Conservation (phyloP, 1,284 basidiomycete species). For the Ustilago curta region DNA sequence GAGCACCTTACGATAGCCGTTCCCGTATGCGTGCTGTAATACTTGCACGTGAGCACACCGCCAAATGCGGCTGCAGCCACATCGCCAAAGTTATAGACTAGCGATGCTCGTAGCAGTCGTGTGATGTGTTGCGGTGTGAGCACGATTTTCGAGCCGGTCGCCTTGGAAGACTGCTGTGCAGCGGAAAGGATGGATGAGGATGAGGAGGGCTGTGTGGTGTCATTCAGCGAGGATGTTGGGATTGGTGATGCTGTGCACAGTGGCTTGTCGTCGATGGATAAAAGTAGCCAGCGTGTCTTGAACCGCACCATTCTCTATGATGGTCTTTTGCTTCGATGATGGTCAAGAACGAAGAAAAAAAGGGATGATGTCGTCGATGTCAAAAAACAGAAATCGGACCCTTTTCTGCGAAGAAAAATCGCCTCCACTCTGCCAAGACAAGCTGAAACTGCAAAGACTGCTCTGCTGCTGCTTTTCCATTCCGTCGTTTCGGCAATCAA, state of each 20-base stretch:
- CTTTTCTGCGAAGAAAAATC: conserved; percentile 21
- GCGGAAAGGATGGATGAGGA: conserved; percentile 18
- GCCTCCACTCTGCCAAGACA: conserved; percentile 17
- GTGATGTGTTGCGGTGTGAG: conserved; percentile 45
- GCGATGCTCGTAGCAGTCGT: conserved; percentile 37
- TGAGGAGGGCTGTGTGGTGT: conserved; percentile 1
- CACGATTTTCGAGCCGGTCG: neutral
- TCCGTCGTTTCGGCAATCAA: conserved; percentile 22
- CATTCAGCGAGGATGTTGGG: conserved; percentile 1
- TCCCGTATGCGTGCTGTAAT: conserved; percentile 51
- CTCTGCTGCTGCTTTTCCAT: neutral
- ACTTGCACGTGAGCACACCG: conserved; percentile 46
- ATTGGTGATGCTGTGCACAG: conserved; percentile 19
- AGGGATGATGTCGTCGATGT: neutral
- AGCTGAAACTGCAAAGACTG: neutral
- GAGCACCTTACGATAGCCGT: conserved; percentile 53
- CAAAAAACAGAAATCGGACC: conserved; percentile 13
- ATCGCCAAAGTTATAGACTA: conserved; percentile 50
- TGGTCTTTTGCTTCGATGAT: neutral
- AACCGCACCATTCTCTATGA: conserved; percentile 44
- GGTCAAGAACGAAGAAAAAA: neutral
- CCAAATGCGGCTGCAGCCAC: conserved; percentile 43
- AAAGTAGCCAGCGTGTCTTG: conserved; percentile 54
- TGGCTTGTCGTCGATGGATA: conserved; percentile 41
- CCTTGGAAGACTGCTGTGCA: neutral